These are phyloP conservation scores for Curvularia verruculosa DNA, from an alignment of 2,329 filamentous ascomycete species.

Conservation along the genomic window DNA sequence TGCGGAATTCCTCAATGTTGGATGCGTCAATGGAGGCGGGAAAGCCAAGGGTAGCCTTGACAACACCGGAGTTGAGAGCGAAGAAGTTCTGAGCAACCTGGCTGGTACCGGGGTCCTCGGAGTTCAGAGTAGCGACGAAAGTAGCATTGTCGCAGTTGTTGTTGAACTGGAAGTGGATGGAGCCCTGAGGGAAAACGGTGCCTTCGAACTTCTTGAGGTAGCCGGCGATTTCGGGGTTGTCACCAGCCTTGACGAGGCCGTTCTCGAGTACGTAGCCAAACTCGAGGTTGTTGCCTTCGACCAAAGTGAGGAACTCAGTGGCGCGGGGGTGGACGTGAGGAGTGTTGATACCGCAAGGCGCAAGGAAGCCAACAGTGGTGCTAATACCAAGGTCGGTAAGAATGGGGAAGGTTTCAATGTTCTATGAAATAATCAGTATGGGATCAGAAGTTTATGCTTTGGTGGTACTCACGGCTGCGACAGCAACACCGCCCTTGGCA, in stretches of 20 bases:
- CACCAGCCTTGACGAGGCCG: conserved; percentile 43
- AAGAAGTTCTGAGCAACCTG: conserved; percentile 55
- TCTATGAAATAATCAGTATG: conserved; percentile 25
- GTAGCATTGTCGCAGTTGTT: conserved; percentile 52
- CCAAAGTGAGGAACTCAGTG: conserved; percentile 56
- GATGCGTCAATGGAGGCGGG: conserved; percentile 41
- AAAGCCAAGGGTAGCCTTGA: conserved; percentile 49
- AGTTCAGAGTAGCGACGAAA: conserved; percentile 54
- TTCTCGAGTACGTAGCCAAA: conserved; percentile 58
- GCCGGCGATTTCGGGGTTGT: conserved; percentile 50
- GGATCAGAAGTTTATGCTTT: neutral
- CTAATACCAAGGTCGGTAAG: conserved; percentile 49
- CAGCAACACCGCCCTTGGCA: conserved; percentile 60
- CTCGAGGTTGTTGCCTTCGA: conserved; percentile 49
- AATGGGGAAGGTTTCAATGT: conserved; percentile 50
- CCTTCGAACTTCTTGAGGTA: conserved; percentile 51
- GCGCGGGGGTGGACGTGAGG: conserved; percentile 58
- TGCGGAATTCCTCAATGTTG: conserved; percentile 47
- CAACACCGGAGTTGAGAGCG: conserved; percentile 44
- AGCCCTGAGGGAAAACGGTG: conserved; percentile 56
- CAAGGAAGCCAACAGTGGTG: conserved; percentile 49
- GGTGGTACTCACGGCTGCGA: conserved; percentile 30
- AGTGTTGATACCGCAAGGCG: conserved; percentile 56
- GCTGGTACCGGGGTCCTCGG: conserved; percentile 52
- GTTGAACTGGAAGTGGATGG: conserved; percentile 59